These are phyloP conservation scores for Asterella californica DNA, from an alignment of 225 moss, liverwort and hornwort species.

Conservation along the genomic window DNA sequence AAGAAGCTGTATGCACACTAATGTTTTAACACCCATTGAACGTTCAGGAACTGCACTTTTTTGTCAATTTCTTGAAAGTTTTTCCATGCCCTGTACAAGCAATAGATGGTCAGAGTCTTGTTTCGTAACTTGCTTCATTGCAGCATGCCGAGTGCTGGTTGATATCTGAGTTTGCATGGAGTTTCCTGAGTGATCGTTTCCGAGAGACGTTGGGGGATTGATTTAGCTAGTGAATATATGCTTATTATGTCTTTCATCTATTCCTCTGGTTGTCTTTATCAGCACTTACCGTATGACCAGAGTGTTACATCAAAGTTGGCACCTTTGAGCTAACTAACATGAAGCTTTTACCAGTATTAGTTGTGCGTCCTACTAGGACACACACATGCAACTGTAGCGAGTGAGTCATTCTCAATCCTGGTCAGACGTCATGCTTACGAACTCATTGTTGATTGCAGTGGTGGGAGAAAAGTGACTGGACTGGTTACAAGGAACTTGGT, in stretches of 20 bases:
- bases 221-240: not conserved
- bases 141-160: not conserved
- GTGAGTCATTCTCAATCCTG: not conserved
- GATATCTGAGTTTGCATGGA: too few species aligned
- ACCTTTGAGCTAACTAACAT: not conserved
- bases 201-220: not conserved
- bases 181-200: not conserved
- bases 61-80: not conserved
- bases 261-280: not conserved
- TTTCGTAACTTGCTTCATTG: not conserved
- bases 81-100: too few species aligned
- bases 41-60: not conserved
- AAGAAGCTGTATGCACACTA: conserved; percentile 78
- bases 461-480: conserved; percentile 99
- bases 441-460: conserved; percentile 56
- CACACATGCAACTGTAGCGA: conserved; percentile 4
- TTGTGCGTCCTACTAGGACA: conserved; percentile 5
- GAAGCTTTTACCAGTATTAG: not conserved
- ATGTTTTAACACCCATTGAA: not conserved
- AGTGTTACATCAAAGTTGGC: not conserved
- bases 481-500: conserved; percentile 99
- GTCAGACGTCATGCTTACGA: conserved; percentile 1
- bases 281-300: not conserved
- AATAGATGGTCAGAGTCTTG: not conserved
- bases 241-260: not conserved